phyloP scores from a whole-genome alignment of 225 moss, liverwort and hornwort species.

The Pseudoscleropodium purum region DNA sequence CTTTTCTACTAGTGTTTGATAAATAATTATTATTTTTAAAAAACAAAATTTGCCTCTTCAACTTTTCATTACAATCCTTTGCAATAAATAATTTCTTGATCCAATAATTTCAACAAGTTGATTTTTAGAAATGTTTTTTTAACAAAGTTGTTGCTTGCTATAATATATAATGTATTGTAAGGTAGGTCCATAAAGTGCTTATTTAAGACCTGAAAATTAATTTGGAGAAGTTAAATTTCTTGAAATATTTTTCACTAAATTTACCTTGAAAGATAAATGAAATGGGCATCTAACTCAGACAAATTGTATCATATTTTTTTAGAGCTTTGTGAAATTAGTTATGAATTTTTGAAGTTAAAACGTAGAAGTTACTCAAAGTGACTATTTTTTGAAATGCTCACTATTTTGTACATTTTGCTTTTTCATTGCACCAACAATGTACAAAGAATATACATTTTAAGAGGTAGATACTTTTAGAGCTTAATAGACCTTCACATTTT shows the following conservation, averaged over 20 bases:
- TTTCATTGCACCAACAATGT: background rate
- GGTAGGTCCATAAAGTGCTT: background rate
- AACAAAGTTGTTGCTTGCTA: fast-evolving
- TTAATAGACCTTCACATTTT: fast-evolving
- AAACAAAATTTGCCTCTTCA: fast-evolving
- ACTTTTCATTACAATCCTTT: background rate
- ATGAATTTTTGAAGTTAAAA: background rate
- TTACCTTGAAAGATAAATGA: background rate
- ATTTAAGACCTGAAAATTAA: background rate
- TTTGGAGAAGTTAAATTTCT: background rate
- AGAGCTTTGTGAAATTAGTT: background rate
- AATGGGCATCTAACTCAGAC: background rate
- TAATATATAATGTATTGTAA: background rate
- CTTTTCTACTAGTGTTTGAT: background rate
- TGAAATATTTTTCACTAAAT: too few relatives aligned
- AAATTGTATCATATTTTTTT: background rate
- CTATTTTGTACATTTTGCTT: background rate
- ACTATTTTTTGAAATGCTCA: background rate
- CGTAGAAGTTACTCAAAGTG: fast-evolving
- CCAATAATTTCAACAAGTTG: too few relatives aligned
- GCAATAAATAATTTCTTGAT: background rate
- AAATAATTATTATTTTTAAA: background rate
- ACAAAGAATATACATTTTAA: background rate
- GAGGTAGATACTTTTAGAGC: fast-evolving
- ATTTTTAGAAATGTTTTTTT: too few relatives aligned